Evolutionary conservation across 1,284 basidiomycete species (phyloP), one percentile per base, ranked within the genome.

Genomic region (Tilletiopsis washingtonensis): DNA sequence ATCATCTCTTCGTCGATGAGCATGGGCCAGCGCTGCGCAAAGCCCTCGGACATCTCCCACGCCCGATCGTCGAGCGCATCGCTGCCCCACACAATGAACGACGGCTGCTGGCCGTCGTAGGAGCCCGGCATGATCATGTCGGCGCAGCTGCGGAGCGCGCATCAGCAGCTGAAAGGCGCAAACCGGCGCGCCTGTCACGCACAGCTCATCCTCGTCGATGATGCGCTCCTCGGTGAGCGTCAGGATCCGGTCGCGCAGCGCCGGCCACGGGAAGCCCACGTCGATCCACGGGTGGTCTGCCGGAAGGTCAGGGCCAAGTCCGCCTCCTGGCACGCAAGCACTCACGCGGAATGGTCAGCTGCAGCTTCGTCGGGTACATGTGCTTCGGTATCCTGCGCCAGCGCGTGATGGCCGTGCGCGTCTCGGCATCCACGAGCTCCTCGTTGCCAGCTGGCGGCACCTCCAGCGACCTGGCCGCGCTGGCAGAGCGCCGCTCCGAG

Each of bases 21-120:
- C 2, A 56, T 54, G 47, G 48, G 56, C 62, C 62, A 64, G 45
- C 63, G 63, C 3, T 23, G 37, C 5, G 49, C 27, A 45, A 61
- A 56, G 1, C 43, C 38, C 27, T 60, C 43, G 50, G 49, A 44
- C 6, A 64, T 21, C 40, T 64, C 61, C 61, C 61, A 64, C 4
- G 57, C 57, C 23, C 57, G 52, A 5, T 51, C 45, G 19, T 62
- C 62, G 11, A 60, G 17, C 9, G 58, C 36, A 38, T 64, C 62
- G 36, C 57, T 53, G 6, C 62, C 62, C 34, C 58, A 56, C 11
- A 64, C 48, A 14, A 21, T 32, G 47, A 61, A 62, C 3, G 62
- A 47, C 0, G 54, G 24, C 3, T 47, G 21, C 20, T 49, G 47
- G 23, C 51, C 55, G 5, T 47, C 11, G 27, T 15, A 25, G 43